Conservation (phyloP, 768 basidiomycete genomes). For the Lactarius pseudohatsudake region DNA sequence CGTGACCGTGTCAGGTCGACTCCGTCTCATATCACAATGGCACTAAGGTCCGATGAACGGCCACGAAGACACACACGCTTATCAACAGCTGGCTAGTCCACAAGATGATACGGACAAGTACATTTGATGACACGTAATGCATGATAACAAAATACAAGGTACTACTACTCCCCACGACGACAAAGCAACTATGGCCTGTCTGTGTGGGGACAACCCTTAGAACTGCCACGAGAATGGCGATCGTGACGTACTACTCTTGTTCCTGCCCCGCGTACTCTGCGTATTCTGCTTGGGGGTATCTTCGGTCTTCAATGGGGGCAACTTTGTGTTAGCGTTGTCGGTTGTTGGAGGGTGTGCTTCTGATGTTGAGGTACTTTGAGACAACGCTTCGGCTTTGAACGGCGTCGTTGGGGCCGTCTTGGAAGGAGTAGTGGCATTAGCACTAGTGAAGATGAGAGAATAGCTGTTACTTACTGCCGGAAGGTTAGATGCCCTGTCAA, state of each 20-base stretch:
- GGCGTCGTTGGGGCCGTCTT: conserved; percentile 21
- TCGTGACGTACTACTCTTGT: conserved; percentile 5
- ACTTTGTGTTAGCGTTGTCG: not conserved
- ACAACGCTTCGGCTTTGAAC: conserved; percentile 8
- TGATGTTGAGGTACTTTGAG: conserved; percentile 12
- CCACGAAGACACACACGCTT: not conserved
- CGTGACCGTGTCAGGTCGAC: not conserved
- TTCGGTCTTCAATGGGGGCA: not conserved
- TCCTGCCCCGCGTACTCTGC: no score
- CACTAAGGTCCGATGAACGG: not conserved
- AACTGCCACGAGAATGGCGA: not conserved
- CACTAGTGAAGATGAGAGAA: not conserved
- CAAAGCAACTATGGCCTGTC: not conserved
- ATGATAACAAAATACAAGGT: not conserved
- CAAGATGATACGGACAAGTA: not conserved
- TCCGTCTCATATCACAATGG: conserved; percentile 5
- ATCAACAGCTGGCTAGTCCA: not conserved
- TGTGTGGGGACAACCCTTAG: conserved; percentile 7
- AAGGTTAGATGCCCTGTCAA: conserved; percentile 17
- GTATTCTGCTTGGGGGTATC: no score
- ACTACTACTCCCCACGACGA: not conserved
- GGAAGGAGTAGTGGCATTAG: not conserved
- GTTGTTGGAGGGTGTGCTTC: conserved; percentile 4
- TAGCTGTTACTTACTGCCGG: conserved; percentile 6
- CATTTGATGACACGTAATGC: no score